These are phyloP conservation scores for Quercus variabilis DNA, from an alignment of 306 rosid species.

Conservation along the genomic window DNA sequence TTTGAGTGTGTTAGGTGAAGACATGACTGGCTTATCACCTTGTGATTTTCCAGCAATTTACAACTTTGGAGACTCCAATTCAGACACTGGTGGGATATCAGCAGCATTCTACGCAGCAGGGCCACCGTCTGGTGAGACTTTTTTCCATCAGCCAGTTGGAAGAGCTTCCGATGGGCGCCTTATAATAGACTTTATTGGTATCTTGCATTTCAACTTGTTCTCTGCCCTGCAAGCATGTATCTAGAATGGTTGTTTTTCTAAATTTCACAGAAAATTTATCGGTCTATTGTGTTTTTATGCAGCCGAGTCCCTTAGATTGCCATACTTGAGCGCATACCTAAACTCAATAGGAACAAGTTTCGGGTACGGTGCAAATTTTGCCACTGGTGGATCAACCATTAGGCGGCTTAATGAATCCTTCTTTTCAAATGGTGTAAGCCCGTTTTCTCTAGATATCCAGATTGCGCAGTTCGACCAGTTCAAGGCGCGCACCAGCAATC, in stretches of 20 bases:
- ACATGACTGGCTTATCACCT: not conserved
- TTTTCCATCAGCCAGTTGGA: conserved; percentile 53
- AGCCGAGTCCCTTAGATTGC: conserved; percentile 58
- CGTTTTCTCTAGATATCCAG: conserved; percentile 71
- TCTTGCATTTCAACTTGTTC: not conserved
- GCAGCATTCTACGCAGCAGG: conserved; percentile 52
- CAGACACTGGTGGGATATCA: conserved; percentile 65
- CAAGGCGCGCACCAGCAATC: conserved; percentile 50
- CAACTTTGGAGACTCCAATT: conserved; percentile 75
- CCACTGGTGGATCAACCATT: conserved; percentile 68
- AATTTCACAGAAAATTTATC: not conserved
- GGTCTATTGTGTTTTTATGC: not conserved
- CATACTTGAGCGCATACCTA: conserved; percentile 54
- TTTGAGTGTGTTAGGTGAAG: conserved; percentile 24
- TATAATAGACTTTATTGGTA: conserved; percentile 66
- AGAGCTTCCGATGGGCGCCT: conserved; percentile 74
- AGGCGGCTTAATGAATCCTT: conserved; percentile 46
- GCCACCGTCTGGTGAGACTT: conserved; percentile 57
- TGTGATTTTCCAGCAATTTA: conserved; percentile 61
- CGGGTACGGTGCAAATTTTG: conserved; percentile 82
- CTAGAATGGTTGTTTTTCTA: not conserved
- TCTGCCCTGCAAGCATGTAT: not conserved
- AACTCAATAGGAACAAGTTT: conserved; percentile 72
- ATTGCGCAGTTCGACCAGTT: conserved; percentile 48
- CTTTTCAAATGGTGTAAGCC: conserved; percentile 52